These are phyloP conservation scores for Mycena amicta DNA, from an alignment of 768 basidiomycete genomes.

Conservation along the genomic window DNA sequence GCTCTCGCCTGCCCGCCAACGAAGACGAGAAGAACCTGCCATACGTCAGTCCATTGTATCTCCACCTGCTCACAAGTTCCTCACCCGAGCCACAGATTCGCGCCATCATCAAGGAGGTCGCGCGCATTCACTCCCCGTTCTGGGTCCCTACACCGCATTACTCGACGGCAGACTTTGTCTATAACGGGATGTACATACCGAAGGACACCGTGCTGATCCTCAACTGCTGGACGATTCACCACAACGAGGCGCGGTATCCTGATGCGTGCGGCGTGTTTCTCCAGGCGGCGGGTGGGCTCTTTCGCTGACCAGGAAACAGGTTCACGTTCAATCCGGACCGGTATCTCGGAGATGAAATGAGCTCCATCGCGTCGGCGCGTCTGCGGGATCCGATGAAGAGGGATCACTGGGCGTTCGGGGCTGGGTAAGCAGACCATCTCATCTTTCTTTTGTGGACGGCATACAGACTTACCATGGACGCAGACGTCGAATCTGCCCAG, in stretches of 20 bases:
- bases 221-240: constrained; percentile 31
- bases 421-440: too few species aligned
- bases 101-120: constrained; percentile 14
- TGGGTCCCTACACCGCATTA: constrained; percentile 33
- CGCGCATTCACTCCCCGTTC: constrained; percentile 27
- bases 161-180: constrained; percentile 32
- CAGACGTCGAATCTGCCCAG: constrained; percentile 36
- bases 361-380: constrained; percentile 33
- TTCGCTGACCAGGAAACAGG: too few species aligned
- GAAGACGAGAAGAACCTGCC: constrained; percentile 28
- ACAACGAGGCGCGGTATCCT: constrained; percentile 31
- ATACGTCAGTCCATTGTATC: constrained; percentile 14
- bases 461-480: too few species aligned
- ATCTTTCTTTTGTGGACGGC: too few species aligned
- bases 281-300: too few species aligned
- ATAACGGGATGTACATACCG: constrained; percentile 34
- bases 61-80: background rate
- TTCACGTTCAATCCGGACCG: constrained; percentile 37
- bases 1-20: constrained; percentile 29
- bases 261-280: too few species aligned
- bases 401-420: constrained; percentile 43
- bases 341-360: constrained; percentile 32
- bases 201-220: constrained; percentile 31
- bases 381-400: constrained; percentile 31
- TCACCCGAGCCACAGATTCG: background rate